Percentiles rank a stretch among this genome's conserved stretches.
These are phyloP conservation scores for Labyrinthula sp. DNA, from an alignment of 352 stramenopile genomes.

Conservation along the genomic window DNA sequence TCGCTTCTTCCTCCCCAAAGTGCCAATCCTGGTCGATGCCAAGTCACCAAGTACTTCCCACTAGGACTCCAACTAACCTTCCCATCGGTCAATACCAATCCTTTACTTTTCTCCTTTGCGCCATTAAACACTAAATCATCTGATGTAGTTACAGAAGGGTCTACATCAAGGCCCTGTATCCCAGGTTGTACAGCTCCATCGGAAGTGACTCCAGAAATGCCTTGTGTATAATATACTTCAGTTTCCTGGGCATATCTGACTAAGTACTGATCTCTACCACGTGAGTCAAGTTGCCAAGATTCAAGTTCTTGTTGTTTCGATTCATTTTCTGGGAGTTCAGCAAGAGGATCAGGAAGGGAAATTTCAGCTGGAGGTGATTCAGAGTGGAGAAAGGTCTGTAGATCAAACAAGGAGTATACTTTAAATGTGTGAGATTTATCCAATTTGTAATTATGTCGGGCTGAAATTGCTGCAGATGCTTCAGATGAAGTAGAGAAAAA, in stretches of 20 bases:
- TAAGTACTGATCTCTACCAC: conserved; percentile 74
- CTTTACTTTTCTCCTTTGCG: conserved; percentile 19
- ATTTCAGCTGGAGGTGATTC: conserved; percentile 36
- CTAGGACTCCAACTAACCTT: conserved; percentile 89
- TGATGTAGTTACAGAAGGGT: conserved; percentile 20
- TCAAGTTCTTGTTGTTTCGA: conserved; percentile 68
- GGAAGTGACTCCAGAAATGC: too few relatives aligned
- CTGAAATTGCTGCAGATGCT: conserved; percentile 18
- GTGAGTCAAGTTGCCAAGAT: conserved; percentile 67
- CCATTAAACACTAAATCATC: conserved; percentile 8
- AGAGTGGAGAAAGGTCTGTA: conserved; percentile 44
- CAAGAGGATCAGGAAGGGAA: conserved; percentile 12
- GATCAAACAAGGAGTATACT: conserved; percentile 67
- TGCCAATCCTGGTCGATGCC: conserved; percentile 82
- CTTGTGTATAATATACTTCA: conserved; percentile 79
- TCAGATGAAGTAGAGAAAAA: conserved; percentile 7
- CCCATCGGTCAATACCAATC: conserved; percentile 72
- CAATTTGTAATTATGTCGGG: conserved; percentile 39
- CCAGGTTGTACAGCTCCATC: too few relatives aligned
- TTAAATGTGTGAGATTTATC: conserved; percentile 89
- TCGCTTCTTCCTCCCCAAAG: conserved; percentile 69
- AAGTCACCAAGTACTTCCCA: conserved; percentile 88
- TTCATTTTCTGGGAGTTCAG: conserved; percentile 49
- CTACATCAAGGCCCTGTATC: too few relatives aligned
- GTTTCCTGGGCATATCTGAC: conserved; percentile 80